These are phyloP conservation scores for Scheffersomyces illinoinensis DNA, from an alignment of 1,139 yeast genomes.

Conservation along the genomic window DNA sequence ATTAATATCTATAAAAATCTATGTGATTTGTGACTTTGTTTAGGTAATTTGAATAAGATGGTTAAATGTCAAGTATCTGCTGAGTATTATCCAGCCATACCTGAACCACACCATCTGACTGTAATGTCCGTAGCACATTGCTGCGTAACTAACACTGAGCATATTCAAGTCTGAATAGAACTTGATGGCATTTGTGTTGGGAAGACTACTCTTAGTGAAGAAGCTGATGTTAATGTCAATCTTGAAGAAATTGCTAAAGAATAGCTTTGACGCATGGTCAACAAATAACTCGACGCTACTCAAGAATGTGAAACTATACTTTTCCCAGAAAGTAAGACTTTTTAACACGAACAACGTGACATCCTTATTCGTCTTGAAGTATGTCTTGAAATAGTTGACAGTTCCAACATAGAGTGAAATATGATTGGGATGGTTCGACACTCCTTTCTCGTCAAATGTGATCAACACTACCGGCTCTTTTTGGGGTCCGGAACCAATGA, in stretches of 20 bases:
- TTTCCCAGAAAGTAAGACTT: constrained; percentile 47
- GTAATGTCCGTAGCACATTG: constrained; percentile 82
- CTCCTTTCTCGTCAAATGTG: constrained; percentile 83
- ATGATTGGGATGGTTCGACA: constrained; percentile 87
- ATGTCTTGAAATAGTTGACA: constrained; percentile 25
- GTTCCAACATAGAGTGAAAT: constrained; percentile 64
- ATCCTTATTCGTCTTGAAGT: constrained; percentile 5
- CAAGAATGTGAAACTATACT: constrained; percentile 52
- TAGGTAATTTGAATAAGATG: constrained; percentile 47
- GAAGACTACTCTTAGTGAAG: constrained; percentile 22
- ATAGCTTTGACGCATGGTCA: constrained; percentile 29
- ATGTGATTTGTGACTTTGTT: neutral
- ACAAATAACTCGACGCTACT: constrained; percentile 49
- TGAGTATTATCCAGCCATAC: constrained; percentile 79
- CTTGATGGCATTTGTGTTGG: constrained; percentile 29
- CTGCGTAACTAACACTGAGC: constrained; percentile 60
- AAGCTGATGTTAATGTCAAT: constrained; percentile 44
- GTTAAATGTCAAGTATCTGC: constrained; percentile 75
- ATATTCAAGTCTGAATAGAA: constrained; percentile 58
- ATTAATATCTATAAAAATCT: neutral
- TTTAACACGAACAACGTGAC: constrained; percentile 37
- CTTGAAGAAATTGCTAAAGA: constrained; percentile 34
- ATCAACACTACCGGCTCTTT: constrained; percentile 45
- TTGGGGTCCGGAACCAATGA: constrained; percentile 17
- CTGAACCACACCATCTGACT: constrained; percentile 97